A percentile compares a stretch with the other conserved stretches of the same genome.
These are phyloP conservation scores for Trichoderma sp. DNA, from an alignment of 2,329 filamentous ascomycete genomes.

Conservation along the genomic window DNA sequence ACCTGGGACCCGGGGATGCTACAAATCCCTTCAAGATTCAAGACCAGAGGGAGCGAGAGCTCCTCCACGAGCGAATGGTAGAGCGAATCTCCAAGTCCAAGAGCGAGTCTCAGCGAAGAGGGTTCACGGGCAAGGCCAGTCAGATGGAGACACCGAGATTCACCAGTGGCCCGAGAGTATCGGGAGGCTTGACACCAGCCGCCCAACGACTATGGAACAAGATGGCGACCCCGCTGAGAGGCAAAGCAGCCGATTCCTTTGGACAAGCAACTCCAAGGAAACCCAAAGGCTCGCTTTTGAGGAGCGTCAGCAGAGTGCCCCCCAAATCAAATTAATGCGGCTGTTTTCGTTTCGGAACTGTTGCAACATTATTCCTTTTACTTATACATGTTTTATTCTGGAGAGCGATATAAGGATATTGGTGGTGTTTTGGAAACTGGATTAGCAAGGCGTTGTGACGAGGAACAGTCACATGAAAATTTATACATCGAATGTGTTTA, in stretches of 20 bases:
- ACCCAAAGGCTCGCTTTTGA: conserved; percentile 42
- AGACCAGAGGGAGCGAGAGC: conserved; percentile 74
- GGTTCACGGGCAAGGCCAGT: conserved; percentile 60
- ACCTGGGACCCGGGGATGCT: conserved; percentile 61
- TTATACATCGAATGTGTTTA: neutral
- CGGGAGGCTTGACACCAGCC: conserved; percentile 68
- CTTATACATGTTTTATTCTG: neutral
- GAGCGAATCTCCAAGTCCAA: conserved; percentile 76
- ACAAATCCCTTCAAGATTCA: conserved; percentile 80
- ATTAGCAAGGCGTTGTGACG: neutral
- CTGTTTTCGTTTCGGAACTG: neutral
- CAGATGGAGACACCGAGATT: conserved; percentile 68
- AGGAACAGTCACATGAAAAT: neutral
- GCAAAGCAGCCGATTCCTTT: conserved; percentile 36
- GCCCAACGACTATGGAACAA: conserved; percentile 68
- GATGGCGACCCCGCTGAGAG: conserved; percentile 51
- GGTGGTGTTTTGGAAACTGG: neutral
- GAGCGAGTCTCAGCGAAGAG: conserved; percentile 59
- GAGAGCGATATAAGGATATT: neutral
- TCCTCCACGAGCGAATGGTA: conserved; percentile 82
- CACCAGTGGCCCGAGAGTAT: conserved; percentile 63
- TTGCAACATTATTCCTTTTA: neutral
- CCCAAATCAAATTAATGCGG: conserved; percentile 26
- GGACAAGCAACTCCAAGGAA: conserved; percentile 41
- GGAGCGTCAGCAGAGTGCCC: conserved; percentile 34